A percentile compares a stretch with the other conserved stretches of the same genome.
phyloP scores from a whole-genome alignment of 2,329 filamentous ascomycete genomes.

The Orbilia quercus region DNA sequence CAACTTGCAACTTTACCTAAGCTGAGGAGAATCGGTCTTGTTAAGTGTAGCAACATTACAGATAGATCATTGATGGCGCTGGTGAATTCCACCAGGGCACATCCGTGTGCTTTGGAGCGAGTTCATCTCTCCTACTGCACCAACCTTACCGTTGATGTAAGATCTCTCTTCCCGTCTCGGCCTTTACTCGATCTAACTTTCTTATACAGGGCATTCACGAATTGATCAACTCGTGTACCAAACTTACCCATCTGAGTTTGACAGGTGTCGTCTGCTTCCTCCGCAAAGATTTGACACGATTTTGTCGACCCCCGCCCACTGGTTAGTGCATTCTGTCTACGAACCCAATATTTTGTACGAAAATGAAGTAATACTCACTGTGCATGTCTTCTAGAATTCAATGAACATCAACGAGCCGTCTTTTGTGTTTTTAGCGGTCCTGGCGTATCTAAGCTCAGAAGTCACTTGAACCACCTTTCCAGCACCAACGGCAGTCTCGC shows the following conservation, averaged over 20 bases:
- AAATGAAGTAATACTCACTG: background rate
- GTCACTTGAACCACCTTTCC: constrained; percentile 74
- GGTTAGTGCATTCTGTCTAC: constrained; percentile 38
- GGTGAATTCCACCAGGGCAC: constrained; percentile 72
- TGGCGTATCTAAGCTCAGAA: constrained; percentile 80
- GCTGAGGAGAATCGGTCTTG: constrained; percentile 90
- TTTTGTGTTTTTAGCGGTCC: constrained; percentile 97
- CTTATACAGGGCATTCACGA: constrained; percentile 82
- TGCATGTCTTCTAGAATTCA: constrained; percentile 76
- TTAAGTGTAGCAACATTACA: constrained; percentile 92
- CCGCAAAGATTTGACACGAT: constrained; percentile 78
- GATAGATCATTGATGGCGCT: constrained; percentile 88
- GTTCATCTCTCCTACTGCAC: constrained; percentile 94
- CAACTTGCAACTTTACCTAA: constrained; percentile 89
- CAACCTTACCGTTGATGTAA: constrained; percentile 57
- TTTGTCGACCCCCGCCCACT: constrained; percentile 83
- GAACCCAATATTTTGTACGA: no score
- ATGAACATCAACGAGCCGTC: constrained; percentile 90
- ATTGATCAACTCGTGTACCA: constrained; percentile 88
- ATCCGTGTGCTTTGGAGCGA: constrained; percentile 76
- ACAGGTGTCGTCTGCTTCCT: constrained; percentile 94
- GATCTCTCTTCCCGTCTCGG: background rate
- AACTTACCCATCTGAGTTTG: constrained; percentile 91
- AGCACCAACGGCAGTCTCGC: constrained; percentile 43
- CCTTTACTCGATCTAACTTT: constrained; percentile 61